Percentiles rank a stretch among this genome's conserved stretches.
Evolutionary conservation across 176 grass and related monocot species (phyloP).

Genomic region (Phoenix roebelenii): DNA sequence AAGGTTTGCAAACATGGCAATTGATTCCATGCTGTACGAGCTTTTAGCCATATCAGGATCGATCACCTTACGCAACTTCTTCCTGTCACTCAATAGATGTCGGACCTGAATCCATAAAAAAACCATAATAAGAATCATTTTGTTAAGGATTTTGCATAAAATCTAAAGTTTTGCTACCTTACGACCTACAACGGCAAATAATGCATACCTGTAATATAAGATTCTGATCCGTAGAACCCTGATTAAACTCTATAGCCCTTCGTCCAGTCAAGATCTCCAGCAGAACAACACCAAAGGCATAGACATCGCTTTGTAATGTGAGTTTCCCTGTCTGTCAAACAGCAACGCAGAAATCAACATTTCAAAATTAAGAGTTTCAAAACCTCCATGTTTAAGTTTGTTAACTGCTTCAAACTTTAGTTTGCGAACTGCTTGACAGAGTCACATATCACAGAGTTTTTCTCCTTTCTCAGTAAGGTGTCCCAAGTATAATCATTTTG

Average conservation of each 20-base stretch:
- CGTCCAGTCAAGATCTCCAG: constrained; percentile 96
- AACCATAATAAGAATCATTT: neutral
- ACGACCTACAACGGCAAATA: neutral
- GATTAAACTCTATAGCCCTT: constrained; percentile 84
- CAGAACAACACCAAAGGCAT: constrained; percentile 94
- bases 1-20: constrained; percentile 60
- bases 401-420: too few relatives aligned
- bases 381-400: too few relatives aligned
- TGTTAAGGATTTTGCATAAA: neutral
- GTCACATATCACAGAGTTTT: too few relatives aligned
- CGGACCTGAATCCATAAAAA: constrained; percentile 32
- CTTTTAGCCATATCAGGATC: constrained; percentile 62
- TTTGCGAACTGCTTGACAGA: too few relatives aligned
- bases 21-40: constrained; percentile 65
- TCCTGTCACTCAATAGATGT: constrained; percentile 55
- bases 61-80: constrained; percentile 71
- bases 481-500: too few relatives aligned
- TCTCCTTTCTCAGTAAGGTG: too few relatives aligned
- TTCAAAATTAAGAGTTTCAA: neutral
- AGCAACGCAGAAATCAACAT: neutral
- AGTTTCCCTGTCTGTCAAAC: constrained; percentile 80
- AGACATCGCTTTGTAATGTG: constrained; percentile 91
- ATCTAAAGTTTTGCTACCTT: neutral
- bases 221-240: constrained; percentile 65
- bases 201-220: constrained; percentile 54